A percentile compares a stretch with the other conserved stretches of the same genome.
Evolutionary conservation across 257 asterid genomes (phyloP).

Genomic region (Ilex aquifolium): DNA sequence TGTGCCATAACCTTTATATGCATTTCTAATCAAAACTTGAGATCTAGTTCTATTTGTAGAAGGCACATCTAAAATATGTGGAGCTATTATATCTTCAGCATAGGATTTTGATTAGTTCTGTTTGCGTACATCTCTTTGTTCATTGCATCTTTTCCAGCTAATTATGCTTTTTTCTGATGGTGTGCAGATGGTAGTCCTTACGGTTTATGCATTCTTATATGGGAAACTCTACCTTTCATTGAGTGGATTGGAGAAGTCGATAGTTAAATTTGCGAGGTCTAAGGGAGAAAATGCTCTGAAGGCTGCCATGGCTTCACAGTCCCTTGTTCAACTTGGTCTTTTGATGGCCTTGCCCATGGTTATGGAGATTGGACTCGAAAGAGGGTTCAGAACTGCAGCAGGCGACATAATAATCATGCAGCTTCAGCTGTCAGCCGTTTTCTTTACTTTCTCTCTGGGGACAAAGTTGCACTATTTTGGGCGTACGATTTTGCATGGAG

Average conservation of each 20-base stretch:
- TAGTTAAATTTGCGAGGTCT: conserved; percentile 52
- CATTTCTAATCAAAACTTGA: too few species aligned
- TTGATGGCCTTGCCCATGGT: conserved; percentile 90
- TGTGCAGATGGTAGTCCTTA: conserved; percentile 81
- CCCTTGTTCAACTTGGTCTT: conserved; percentile 81
- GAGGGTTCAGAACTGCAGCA: conserved; percentile 88
- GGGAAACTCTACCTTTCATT: conserved; percentile 86
- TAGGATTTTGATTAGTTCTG: background rate
- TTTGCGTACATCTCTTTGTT: conserved; percentile 1
- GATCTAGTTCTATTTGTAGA: too few species aligned
- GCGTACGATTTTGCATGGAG: conserved; percentile 85
- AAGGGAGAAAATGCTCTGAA: conserved; percentile 40
- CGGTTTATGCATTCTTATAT: conserved; percentile 70
- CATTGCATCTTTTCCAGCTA: conserved; percentile 43
- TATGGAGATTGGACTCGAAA: conserved; percentile 93
- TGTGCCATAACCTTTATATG: too few species aligned
- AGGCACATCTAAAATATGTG: conserved; percentile 1
- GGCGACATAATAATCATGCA: conserved; percentile 92
- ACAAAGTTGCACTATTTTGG: conserved; percentile 91
- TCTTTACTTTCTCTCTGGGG: conserved; percentile 95
- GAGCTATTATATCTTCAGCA: conserved; percentile 1
- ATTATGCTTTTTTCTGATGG: conserved; percentile 26
- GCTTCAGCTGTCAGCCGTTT: conserved; percentile 95
- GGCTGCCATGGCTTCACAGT: conserved; percentile 84
- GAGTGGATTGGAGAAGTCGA: conserved; percentile 87